Evolutionary conservation across 768 basidiomycete genomes (phyloP).

Genomic region (Flagelloscypha sp.): DNA sequence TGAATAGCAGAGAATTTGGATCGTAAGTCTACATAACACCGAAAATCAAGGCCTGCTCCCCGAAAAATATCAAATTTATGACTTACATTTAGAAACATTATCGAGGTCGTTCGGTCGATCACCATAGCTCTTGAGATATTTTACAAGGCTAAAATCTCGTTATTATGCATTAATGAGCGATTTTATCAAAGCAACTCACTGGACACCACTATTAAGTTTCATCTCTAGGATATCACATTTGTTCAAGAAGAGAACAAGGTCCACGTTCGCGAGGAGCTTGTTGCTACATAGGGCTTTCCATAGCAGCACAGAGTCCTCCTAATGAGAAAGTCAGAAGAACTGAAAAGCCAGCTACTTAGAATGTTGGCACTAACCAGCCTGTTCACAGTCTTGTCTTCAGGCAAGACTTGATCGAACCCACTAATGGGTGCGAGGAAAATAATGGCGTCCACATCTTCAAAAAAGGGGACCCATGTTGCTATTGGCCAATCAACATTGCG

Average conservation of each 20-base stretch:
- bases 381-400: slow-evolving; percentile 54
- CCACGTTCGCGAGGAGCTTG: slow-evolving; percentile 71
- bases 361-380: slow-evolving; percentile 34
- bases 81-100: slow-evolving; percentile 62
- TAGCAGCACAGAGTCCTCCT: slow-evolving; percentile 77
- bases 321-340: background rate
- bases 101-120: slow-evolving; percentile 66
- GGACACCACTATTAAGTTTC: slow-evolving; percentile 58
- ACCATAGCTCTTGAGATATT: slow-evolving; percentile 68
- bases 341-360: slow-evolving; percentile 1
- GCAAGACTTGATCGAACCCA: slow-evolving; percentile 63
- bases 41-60: background rate
- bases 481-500: slow-evolving; percentile 6
- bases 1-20: slow-evolving; percentile 72
- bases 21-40: slow-evolving; percentile 44
- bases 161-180: background rate
- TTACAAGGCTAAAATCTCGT: slow-evolving; percentile 34
- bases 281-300: slow-evolving; percentile 85
- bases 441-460: slow-evolving; percentile 67
- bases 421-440: slow-evolving; percentile 74
- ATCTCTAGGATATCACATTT: slow-evolving; percentile 77
- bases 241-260: slow-evolving; percentile 79
- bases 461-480: slow-evolving; percentile 68
- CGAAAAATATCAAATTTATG: background rate
- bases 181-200: slow-evolving; percentile 18